phyloP scores from a whole-genome alignment of 2,329 filamentous ascomycete species.

The Blastomyces parvus region DNA sequence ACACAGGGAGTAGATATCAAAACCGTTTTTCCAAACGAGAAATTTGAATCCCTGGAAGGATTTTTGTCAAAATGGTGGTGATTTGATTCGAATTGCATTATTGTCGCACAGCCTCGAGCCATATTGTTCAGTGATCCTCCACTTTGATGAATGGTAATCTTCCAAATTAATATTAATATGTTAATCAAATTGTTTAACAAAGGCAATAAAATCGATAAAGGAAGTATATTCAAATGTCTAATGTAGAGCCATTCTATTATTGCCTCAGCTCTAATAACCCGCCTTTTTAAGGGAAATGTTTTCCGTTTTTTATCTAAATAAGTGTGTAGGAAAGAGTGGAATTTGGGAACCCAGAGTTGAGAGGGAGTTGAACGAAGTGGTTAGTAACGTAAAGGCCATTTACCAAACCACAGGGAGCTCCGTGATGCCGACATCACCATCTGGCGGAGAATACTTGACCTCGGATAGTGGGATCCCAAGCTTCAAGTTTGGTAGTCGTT shows the following conservation, averaged over 20 bases:
- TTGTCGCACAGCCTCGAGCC: neutral
- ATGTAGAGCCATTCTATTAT: neutral
- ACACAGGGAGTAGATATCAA: neutral
- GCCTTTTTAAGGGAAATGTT: neutral
- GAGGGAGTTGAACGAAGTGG: neutral
- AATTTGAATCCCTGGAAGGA: slow-evolving; percentile 1
- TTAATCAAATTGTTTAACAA: neutral
- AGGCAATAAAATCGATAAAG: neutral
- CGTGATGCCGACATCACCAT: slow-evolving; percentile 35
- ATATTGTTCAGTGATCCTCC: neutral
- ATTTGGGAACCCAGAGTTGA: neutral
- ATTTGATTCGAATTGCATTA: neutral
- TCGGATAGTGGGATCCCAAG: slow-evolving; percentile 34
- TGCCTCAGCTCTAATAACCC: neutral
- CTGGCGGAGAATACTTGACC: slow-evolving; percentile 32
- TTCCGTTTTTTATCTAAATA: neutral
- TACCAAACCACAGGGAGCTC: slow-evolving; percentile 30
- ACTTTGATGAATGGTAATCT: neutral
- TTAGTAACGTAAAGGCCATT: neutral
- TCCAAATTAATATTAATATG: neutral
- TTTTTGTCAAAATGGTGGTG: slow-evolving; percentile 6
- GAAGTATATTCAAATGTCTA: neutral
- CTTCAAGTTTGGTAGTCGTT: slow-evolving; percentile 33
- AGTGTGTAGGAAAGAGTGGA: neutral
- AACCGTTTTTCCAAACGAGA: slow-evolving; percentile 4